Percentiles rank a stretch among this genome's conserved stretches.
phyloP scores from a whole-genome alignment of 805 yeast species.

The Candida verbasci region DNA sequence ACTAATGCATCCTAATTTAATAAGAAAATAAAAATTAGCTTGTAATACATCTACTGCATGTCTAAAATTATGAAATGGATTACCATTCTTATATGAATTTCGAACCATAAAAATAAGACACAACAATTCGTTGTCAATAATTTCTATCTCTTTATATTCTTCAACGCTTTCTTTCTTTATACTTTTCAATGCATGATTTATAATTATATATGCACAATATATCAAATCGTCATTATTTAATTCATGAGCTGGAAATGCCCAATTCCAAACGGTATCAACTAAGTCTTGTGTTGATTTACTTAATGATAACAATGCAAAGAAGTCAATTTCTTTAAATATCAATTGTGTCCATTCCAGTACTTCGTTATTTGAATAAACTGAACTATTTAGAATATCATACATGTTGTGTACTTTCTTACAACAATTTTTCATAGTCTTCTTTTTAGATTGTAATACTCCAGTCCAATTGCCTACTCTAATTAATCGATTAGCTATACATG shows the following conservation, averaged over 20 bases:
- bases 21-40: conserved; percentile 68
- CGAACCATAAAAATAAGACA: conserved; percentile 64
- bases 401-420: not conserved
- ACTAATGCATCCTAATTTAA: conserved; percentile 36
- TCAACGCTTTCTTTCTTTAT: not conserved
- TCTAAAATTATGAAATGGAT: conserved; percentile 91
- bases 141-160: conserved; percentile 10
- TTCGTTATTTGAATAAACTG: not conserved
- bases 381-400: not conserved
- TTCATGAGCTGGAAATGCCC: conserved; percentile 72
- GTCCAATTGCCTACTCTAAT: conserved; percentile 41
- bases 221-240: conserved; percentile 61
- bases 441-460: conserved; percentile 26
- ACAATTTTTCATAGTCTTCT: no score
- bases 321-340: conserved; percentile 27
- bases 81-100: conserved; percentile 76
- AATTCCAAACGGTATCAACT: conserved; percentile 37
- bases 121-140: conserved; percentile 42
- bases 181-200: conserved; percentile 38
- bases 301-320: conserved; percentile 20
- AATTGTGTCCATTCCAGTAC: conserved; percentile 2
- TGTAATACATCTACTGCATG: conserved; percentile 96
- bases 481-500: conserved; percentile 23
- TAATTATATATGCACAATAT: conserved; percentile 53
- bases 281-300: not conserved